A percentile compares a stretch with the other conserved stretches of the same genome.
These are phyloP conservation scores for Yarrowia yakushimensis DNA, from an alignment of 805 yeast species.

Conservation along the genomic window DNA sequence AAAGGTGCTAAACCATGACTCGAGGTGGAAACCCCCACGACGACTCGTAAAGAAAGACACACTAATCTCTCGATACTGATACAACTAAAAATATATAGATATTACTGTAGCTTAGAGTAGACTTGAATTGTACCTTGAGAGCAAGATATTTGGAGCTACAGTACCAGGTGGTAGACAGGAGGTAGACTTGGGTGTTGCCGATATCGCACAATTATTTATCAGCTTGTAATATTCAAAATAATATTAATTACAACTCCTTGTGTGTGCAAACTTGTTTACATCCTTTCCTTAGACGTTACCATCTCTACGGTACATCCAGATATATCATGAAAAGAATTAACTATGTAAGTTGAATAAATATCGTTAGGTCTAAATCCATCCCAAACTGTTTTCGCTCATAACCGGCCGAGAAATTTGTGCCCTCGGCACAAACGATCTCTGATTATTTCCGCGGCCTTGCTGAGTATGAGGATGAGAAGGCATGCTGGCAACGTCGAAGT, in stretches of 20 bases:
- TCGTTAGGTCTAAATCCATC: constrained; percentile 37
- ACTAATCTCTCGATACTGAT: neutral
- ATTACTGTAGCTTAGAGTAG: too few species aligned
- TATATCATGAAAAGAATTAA: constrained; percentile 12
- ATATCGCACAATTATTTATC: neutral
- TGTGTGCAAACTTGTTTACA: too few species aligned
- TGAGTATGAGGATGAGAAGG: constrained; percentile 27
- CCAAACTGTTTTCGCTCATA: constrained; percentile 42
- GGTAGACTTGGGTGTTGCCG: neutral
- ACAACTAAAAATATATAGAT: too few species aligned
- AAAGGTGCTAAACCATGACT: neutral
- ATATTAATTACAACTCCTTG: too few species aligned
- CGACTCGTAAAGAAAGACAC: neutral
- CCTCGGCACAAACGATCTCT: constrained; percentile 24
- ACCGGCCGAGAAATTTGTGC: constrained; percentile 40
- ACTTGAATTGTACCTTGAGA: too few species aligned
- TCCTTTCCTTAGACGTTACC: too few species aligned
- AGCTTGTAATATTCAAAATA: too few species aligned
- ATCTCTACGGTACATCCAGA: neutral
- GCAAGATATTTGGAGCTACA: too few species aligned
- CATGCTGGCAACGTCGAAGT: constrained; percentile 31
- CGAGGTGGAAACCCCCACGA: neutral
- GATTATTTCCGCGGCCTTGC: constrained; percentile 20
- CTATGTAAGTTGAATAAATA: constrained; percentile 21
- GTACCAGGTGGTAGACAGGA: too few species aligned